phyloP scores from a whole-genome alignment of 2,329 filamentous ascomycete species.

The Rhynchosporium agropyri region DNA sequence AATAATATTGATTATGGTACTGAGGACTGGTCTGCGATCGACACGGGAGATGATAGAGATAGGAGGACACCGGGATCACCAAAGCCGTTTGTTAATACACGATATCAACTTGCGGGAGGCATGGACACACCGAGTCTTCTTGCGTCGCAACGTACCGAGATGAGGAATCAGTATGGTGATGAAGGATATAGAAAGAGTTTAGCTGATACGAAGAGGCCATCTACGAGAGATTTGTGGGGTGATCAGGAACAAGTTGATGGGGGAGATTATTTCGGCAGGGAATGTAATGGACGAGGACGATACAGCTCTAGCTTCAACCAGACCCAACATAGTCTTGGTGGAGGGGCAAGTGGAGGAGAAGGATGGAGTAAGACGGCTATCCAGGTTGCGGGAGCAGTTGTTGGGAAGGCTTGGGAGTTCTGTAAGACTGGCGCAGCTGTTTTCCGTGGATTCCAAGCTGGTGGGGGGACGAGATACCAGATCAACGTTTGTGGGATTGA shows the following conservation, averaged over 20 bases:
- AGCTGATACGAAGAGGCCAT: conserved; percentile 20
- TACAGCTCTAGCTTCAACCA: conserved; percentile 19
- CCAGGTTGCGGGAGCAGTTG: conserved; percentile 52
- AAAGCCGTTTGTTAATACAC: conserved; percentile 52
- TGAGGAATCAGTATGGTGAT: conserved; percentile 42
- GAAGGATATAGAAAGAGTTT: conserved; percentile 44
- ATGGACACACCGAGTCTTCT: conserved; percentile 49
- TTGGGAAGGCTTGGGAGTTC: conserved; percentile 83
- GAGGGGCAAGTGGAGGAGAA: conserved; percentile 25
- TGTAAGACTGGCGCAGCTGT: conserved; percentile 64
- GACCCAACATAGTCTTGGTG: conserved; percentile 25
- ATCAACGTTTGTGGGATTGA: conserved; percentile 21
- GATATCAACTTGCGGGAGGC: conserved; percentile 53
- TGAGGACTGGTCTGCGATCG: conserved; percentile 14
- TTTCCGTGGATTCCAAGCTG: conserved; percentile 85
- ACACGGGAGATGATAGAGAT: conserved; percentile 13
- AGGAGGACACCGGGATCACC: conserved; percentile 40
- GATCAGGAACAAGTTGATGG: conserved; percentile 17
- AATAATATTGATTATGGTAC: background rate
- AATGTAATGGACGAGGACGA: conserved; percentile 33
- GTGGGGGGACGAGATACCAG: conserved; percentile 72
- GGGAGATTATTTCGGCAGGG: conserved; percentile 28
- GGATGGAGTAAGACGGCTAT: conserved; percentile 61
- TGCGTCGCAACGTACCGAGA: conserved; percentile 42
- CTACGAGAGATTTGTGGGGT: conserved; percentile 19